Percentiles rank a stretch among this genome's conserved stretches.
phyloP scores from a whole-genome alignment of 805 yeast genomes.

The Kazachstania taianensis region DNA sequence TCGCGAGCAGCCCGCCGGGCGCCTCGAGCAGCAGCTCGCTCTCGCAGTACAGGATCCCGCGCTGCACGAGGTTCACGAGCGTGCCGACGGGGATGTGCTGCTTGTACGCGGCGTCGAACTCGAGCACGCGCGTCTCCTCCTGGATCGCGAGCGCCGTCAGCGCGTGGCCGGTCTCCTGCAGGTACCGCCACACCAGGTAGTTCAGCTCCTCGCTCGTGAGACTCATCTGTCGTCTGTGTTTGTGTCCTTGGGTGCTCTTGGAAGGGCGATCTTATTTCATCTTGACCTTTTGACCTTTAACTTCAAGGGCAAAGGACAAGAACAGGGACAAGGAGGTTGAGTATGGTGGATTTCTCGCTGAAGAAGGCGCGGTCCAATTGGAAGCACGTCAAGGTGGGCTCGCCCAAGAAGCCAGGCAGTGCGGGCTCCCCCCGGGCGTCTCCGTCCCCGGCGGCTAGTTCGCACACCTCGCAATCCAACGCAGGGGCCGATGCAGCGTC shows the following conservation, averaged over 20 bases:
- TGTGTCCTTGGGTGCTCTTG: too few species aligned
- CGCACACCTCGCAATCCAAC: neutral
- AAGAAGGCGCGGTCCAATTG: constrained; percentile 26
- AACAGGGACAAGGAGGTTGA: too few species aligned
- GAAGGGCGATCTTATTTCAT: too few species aligned
- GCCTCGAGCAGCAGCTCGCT: constrained; percentile 44
- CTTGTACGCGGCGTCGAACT: constrained; percentile 42
- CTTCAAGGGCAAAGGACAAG: too few species aligned
- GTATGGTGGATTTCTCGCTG: constrained; percentile 30
- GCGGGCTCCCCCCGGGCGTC: neutral
- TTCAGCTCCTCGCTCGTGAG: constrained; percentile 76
- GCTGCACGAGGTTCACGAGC: constrained; percentile 72
- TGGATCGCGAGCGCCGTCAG: constrained; percentile 73
- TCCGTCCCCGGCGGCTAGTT: neutral
- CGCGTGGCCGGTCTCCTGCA: constrained; percentile 74
- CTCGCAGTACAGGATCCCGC: constrained; percentile 71
- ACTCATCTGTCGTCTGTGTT: too few species aligned
- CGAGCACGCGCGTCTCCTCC: constrained; percentile 56
- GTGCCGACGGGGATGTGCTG: constrained; percentile 64
- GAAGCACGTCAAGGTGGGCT: constrained; percentile 12
- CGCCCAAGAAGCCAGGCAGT: constrained; percentile 8
- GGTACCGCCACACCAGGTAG: constrained; percentile 85
- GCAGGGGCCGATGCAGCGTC: neutral
- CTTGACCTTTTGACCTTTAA: too few species aligned
- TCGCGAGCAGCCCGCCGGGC: constrained; percentile 3